Evolutionary conservation across 164 flowering plant genomes (phyloP).

Genomic region (Paratinospora sagittata): DNA sequence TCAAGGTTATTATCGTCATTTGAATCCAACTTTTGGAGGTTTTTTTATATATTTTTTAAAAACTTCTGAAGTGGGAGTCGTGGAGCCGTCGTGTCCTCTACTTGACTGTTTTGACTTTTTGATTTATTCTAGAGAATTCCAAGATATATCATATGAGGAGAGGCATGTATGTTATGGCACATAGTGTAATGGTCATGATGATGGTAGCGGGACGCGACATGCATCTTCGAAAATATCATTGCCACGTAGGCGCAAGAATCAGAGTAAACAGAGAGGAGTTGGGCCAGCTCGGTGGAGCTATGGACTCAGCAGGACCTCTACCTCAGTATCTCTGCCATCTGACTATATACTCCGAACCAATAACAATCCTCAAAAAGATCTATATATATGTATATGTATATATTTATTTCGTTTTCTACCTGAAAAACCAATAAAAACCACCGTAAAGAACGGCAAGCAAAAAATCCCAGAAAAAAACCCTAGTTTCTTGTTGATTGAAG

Average conservation of each 20-base stretch:
- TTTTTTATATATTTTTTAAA: neutral
- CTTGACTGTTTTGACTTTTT: neutral
- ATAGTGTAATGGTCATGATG: neutral
- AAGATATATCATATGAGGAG: neutral
- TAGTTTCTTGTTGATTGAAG: neutral
- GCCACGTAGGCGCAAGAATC: constrained; percentile 50
- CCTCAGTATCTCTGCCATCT: constrained; percentile 15
- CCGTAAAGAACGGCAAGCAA: neutral
- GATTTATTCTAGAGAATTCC: neutral
- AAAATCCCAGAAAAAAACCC: neutral
- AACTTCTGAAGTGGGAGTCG: neutral
- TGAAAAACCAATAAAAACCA: neutral
- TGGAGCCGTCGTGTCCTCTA: neutral
- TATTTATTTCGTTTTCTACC: neutral
- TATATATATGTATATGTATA: neutral
- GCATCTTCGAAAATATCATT: constrained; percentile 55
- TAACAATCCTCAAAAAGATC: neutral
- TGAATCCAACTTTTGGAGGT: no score
- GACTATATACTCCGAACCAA: constrained; percentile 1
- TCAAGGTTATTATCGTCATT: neutral
- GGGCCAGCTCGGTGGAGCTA: constrained; percentile 11
- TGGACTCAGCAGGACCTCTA: constrained; percentile 31
- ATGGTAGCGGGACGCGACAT: neutral
- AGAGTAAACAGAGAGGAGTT: constrained; percentile 9
- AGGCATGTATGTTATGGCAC: neutral